Evolutionary conservation across 2,329 filamentous ascomycete species (phyloP), one percentile per base, ranked within the genome.

Genomic region (Macrophomina phaseolina): DNA sequence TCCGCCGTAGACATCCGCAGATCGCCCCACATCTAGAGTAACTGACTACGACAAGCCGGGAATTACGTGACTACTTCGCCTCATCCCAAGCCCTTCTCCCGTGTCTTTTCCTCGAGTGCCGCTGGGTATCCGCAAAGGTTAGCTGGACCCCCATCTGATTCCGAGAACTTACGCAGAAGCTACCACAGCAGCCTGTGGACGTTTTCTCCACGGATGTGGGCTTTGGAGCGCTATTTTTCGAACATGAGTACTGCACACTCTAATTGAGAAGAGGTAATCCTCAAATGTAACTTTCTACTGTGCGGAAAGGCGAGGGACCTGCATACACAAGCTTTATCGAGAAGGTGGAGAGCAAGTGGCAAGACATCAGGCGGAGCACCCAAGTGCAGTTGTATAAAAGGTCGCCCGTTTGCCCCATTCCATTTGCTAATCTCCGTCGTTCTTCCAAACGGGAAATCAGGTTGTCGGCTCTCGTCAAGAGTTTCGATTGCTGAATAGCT

Each of bases 201-300:
- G 30, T 34, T 16, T 5, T 12, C 48, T 23, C 8, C 48, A 51
- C 48, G 30, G 23, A 53, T 53, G 14, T 53, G 14, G 51, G 51
- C 51, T 34, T 5, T 16, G 12, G 5, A 36, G 51, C 51, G 14
- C 28, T 53, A 34, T 53, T 36, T 34, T 53, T 53, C 51, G 18
- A 34, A 34, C 30, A 36, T 14, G 30, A 36, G 30, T 11, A 34
- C 30, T 30, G 51, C 18, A 8, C 18, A 53, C 51, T 53, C 51
- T 51, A 53, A 53, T 53, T 28, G 51, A 53, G 51, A 53, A 53
- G 51, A 53, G 4, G 51, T 9, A 34, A 53, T 53, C 51, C 51
- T 53, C 30, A 34, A 53, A 53, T 53, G 30, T 53, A 53, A 53
- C 51, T 53, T 30, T 53, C 30, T 36, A 12, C 11, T 11, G 48